Conservation (phyloP, 2,329 filamentous ascomycete genomes). For the Alternaria ventricosa region DNA sequence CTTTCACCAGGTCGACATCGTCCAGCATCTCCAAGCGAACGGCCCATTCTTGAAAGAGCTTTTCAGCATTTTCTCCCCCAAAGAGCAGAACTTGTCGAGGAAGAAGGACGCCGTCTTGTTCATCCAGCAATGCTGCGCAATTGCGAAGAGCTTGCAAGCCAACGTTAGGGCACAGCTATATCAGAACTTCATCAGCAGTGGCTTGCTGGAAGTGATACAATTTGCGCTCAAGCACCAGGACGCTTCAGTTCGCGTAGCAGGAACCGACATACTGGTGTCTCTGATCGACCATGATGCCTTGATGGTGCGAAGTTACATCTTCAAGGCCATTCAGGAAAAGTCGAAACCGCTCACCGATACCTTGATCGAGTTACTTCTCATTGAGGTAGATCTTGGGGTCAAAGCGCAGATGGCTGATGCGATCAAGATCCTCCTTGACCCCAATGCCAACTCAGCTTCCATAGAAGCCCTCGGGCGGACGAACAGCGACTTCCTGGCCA, state of each 20-base stretch:
- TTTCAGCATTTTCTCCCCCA: constrained; percentile 80
- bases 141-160: constrained; percentile 92
- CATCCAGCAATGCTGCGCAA: constrained; percentile 93
- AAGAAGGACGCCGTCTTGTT: constrained; percentile 96
- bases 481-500: constrained; percentile 71
- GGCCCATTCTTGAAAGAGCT: constrained; percentile 79
- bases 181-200: constrained; percentile 86
- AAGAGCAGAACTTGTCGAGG: constrained; percentile 68
- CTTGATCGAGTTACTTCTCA: constrained; percentile 86
- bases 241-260: constrained; percentile 84
- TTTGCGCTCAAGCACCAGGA: constrained; percentile 88
- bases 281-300: constrained; percentile 95
- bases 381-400: constrained; percentile 91
- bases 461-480: constrained; percentile 66
- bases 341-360: constrained; percentile 87
- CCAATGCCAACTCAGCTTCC: constrained; percentile 65
- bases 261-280: constrained; percentile 90
- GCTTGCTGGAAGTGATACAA: constrained; percentile 87
- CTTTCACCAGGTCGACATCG: constrained; percentile 98
- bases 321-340: constrained; percentile 88
- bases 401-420: constrained; percentile 96
- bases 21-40: constrained; percentile 90
- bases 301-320: constrained; percentile 92
- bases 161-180: constrained; percentile 82
- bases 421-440: constrained; percentile 88